Conservation (phyloP, 1,284 basidiomycete species). For the Marasmius sp. region DNA sequence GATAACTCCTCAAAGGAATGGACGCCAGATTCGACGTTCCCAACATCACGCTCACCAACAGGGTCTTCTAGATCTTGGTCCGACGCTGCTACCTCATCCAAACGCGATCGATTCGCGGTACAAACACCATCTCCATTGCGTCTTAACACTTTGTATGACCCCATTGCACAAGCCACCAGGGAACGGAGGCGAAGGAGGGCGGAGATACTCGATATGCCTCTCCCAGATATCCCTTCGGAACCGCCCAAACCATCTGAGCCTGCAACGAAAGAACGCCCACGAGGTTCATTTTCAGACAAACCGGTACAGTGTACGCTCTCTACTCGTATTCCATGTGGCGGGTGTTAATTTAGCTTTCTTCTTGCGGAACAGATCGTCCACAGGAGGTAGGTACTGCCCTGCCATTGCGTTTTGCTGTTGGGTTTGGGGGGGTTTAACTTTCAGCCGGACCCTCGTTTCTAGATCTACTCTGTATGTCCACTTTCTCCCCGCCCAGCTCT, state of each 20-base stretch:
- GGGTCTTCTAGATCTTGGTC: no score
- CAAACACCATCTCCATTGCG: not conserved
- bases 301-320: not conserved
- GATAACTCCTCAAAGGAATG: no score
- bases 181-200: not conserved
- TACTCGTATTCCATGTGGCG: not conserved
- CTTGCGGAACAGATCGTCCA: not conserved
- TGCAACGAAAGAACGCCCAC: not conserved
- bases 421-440: not conserved
- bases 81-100: no score
- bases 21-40: no score
- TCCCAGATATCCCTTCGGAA: not conserved
- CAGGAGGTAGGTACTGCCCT: not conserved
- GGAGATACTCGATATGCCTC: not conserved
- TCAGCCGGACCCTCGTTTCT: not conserved
- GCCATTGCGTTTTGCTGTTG: not conserved
- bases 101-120: no score
- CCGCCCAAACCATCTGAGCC: not conserved
- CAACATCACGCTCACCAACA: no score
- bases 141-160: not conserved
- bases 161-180: not conserved
- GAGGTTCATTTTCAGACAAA: no score
- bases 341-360: not conserved
- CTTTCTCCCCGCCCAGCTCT: not conserved
- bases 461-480: not conserved